Evolutionary conservation across 192 early-diverging fungal species (phyloP), one percentile per base, ranked within the genome.

Genomic region (Gamsiella multidivaricata): DNA sequence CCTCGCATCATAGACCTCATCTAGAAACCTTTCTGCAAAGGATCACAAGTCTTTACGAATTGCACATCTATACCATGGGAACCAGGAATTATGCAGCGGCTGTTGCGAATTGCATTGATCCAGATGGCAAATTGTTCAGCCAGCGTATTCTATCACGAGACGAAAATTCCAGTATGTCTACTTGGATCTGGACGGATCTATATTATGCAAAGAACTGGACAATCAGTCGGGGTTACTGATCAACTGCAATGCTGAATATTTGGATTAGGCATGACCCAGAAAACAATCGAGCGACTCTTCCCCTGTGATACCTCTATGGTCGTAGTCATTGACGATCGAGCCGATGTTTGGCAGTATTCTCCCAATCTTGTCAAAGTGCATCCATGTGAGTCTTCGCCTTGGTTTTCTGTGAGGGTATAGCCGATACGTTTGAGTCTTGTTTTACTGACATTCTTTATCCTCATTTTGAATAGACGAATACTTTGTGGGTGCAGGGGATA

Each of bases 1-100:
- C 20, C 83, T 33, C 18, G 10, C 15, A 45, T 34, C 17, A 25
- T 65, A 89, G 97, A 32, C 97, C 97, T 1, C 90, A 90, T 3
- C 85, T 96, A 15, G 84, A 81, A 26, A 87, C 90, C 31, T 98
- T 99, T 70, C 76, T 99, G 28, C 78, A 85, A 50, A 71, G 84
- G 47, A 70, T 96, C 8, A 79, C 85, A 2, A 55, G 88, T 56
- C 31, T 91, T 8, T 99, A 94, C 69, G 98, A 99, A 81, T 82
- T 98, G 73, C 98, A 99, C 78, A 96, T 99, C 55, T 99, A 99
- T 79, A 99, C 98, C 2, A 97, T 98, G 96, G 98, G 98, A 31
- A 94, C 96, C 1, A 87, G 96, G 12, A 85, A 89, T 20, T 99
- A 99, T 80, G 98, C 98, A 31, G 86, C 92, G 32, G 90, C 91